Evolutionary conservation across 164 flowering plant species (phyloP).

Genomic region (Dillenia turbinata): DNA sequence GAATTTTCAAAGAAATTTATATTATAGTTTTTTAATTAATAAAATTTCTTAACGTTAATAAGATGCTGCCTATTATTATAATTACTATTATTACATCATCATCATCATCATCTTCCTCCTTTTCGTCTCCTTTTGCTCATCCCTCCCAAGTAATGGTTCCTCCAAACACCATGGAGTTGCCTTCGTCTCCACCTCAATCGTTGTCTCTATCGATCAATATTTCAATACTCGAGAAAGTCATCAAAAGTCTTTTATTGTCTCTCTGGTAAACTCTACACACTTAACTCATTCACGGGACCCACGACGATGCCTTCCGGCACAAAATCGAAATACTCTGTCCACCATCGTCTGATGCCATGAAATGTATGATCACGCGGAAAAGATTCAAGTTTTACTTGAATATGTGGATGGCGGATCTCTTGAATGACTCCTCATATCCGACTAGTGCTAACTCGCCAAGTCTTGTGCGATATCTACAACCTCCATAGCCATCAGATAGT

Average conservation of each 20-base stretch:
- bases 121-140: no score
- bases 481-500: conserved; percentile 68
- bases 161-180: conserved; percentile 14
- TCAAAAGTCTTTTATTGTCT: conserved; percentile 60
- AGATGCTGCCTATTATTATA: no score
- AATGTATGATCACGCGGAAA: conserved; percentile 68
- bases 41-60: no score
- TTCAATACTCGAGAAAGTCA: conserved; percentile 54
- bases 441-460: conserved; percentile 55
- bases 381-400: conserved; percentile 78
- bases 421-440: conserved; percentile 39
- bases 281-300: conserved; percentile 84
- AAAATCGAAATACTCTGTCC: conserved; percentile 78
- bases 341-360: conserved; percentile 76
- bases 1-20: no score
- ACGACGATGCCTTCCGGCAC: conserved; percentile 71
- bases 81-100: no score
- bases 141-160: conserved; percentile 56
- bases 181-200: conserved; percentile 13
- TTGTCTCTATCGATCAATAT: conserved; percentile 19
- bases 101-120: no score
- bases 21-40: no score
- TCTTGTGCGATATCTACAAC: conserved; percentile 55
- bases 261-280: conserved; percentile 49
- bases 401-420: conserved; percentile 86